Evolutionary conservation across 768 basidiomycete genomes (phyloP), one percentile per base, ranked within the genome.

Genomic region (Vararia minispora): DNA sequence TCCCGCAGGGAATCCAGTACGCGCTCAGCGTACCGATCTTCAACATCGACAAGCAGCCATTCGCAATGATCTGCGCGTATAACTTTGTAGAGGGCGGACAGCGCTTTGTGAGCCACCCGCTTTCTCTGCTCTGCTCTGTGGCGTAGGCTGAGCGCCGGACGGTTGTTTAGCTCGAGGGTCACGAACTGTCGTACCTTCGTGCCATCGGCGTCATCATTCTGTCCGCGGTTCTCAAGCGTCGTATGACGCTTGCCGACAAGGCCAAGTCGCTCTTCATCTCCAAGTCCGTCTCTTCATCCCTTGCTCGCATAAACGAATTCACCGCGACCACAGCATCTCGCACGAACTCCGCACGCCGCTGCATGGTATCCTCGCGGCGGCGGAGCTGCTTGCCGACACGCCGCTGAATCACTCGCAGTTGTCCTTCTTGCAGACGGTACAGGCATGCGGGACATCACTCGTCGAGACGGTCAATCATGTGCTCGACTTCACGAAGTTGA

Each of bases 381-480:
- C 89, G 9, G 92, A 97, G 51, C 63, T 97, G n/a, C 66, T 97
- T 17, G 71, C 73, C 33, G 91, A 94, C 32, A 94, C 85, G 10
- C 52, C 69, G n/a, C 63, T 97, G 23, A 82, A 76, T 51, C 76
- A 83, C 33, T 77, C 78, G 10, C 92, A 97, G 56, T 55, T 64
- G 8, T 88, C 90, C 0, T 94, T 90, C 64, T 61, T 95, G 35
- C 84, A 90, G 53, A 95, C 92, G 0, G 86, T 95, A 1, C 85
- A 91, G 56, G 90, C 88, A 5, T 95, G 91, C 52, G 91, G 90
- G 11, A 92, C 83, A n/a, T 89, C 88, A 1, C 70, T 97, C 1
- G 87, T 92, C 28, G 92, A 97, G 63, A 94, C 91, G 0, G 90
- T 97, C 34, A 95, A 95, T 52, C 92, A 97, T 49, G 92, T 97